These are phyloP conservation scores for Erythrobasidium yunnanense DNA, from an alignment of 768 basidiomycete genomes.

Conservation along the genomic window DNA sequence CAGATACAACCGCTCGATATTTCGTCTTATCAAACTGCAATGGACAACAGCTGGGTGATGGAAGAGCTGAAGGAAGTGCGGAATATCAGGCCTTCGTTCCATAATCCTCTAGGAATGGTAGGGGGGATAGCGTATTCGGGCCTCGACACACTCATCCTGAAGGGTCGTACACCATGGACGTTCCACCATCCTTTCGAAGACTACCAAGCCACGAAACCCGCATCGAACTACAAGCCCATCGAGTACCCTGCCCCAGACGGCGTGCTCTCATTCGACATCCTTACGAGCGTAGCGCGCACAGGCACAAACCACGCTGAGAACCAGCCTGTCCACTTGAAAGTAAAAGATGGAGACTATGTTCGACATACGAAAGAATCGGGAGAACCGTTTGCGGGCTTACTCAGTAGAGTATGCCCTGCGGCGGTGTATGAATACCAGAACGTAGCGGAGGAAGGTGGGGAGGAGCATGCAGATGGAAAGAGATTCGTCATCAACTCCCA, in stretches of 20 bases:
- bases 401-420: constrained; percentile 86
- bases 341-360: constrained; percentile 43
- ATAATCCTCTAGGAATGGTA: constrained; percentile 62
- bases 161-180: constrained; percentile 83
- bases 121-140: constrained; percentile 85
- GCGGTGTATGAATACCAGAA: constrained; percentile 94
- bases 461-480: constrained; percentile 54
- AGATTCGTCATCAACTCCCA: constrained; percentile 94
- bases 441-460: constrained; percentile 53
- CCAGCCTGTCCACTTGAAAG: constrained; percentile 75
- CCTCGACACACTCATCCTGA: constrained; percentile 69
- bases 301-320: constrained; percentile 97
- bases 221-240: constrained; percentile 59
- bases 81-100: constrained; percentile 81
- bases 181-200: constrained; percentile 53
- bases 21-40: constrained; percentile 58
- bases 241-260: constrained; percentile 77
- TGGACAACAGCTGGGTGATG: constrained; percentile 73
- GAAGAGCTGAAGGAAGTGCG: constrained; percentile 77
- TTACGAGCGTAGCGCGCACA: constrained; percentile 79
- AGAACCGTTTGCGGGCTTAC: constrained; percentile 68
- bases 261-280: constrained; percentile 79
- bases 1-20: constrained; percentile 40
- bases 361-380: constrained; percentile 68
- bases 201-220: constrained; percentile 63